Evolutionary conservation across 2,329 filamentous ascomycete species (phyloP).

Genomic region (Clonostachys solani): DNA sequence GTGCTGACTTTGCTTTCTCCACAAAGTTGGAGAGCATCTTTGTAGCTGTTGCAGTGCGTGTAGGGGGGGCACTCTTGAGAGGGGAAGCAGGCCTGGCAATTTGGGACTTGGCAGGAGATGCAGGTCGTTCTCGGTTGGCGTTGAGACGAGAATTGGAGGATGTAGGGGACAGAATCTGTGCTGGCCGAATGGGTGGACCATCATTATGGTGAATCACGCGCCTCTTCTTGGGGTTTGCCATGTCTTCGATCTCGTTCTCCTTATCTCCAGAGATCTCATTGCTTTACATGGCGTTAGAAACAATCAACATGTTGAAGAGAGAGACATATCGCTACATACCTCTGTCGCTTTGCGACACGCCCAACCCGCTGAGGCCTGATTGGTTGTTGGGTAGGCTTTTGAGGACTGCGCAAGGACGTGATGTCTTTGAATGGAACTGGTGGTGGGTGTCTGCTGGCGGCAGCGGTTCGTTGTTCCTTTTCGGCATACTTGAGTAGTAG

Average conservation of each 20-base stretch:
- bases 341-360: conserved; percentile 41
- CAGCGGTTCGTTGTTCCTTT: conserved; percentile 33
- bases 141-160: conserved; percentile 72
- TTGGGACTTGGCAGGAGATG: conserved; percentile 52
- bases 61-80: conserved; percentile 43
- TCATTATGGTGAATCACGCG: conserved; percentile 40
- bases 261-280: conserved; percentile 67
- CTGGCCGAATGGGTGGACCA: conserved; percentile 29
- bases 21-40: conserved; percentile 52
- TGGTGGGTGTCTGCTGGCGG: conserved; percentile 27
- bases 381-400: conserved; percentile 23
- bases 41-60: conserved; percentile 33
- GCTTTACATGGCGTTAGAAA: conserved; percentile 31
- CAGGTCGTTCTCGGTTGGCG: conserved; percentile 32
- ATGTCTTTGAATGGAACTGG: conserved; percentile 46
- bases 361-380: conserved; percentile 9
- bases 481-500: conserved; percentile 53
- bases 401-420: conserved; percentile 24
- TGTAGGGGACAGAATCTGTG: conserved; percentile 73
- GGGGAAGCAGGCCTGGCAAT: conserved; percentile 58
- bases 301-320: conserved; percentile 8
- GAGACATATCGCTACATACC: conserved; percentile 30
- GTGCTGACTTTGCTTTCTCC: conserved; percentile 54
- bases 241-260: conserved; percentile 62
- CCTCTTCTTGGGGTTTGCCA: conserved; percentile 69